These are phyloP conservation scores for Scleroderma bovista DNA, from an alignment of 768 basidiomycete genomes.

Conservation along the genomic window DNA sequence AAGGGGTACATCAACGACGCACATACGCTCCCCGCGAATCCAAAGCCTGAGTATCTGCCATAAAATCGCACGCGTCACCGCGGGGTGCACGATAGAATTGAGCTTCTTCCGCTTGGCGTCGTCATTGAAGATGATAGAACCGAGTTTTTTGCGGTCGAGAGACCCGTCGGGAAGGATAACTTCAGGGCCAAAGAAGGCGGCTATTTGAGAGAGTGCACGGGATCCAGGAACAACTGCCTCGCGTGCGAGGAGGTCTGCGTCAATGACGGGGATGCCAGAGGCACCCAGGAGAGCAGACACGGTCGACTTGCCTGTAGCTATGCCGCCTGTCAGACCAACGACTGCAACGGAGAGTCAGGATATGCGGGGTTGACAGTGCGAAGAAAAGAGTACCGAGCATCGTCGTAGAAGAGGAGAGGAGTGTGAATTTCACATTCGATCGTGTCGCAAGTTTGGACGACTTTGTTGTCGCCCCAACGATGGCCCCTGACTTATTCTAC, in stretches of 20 bases:
- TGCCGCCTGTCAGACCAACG: slow-evolving; percentile 92
- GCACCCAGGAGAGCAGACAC: slow-evolving; percentile 70
- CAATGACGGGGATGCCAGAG: slow-evolving; percentile 75
- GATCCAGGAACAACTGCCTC: slow-evolving; percentile 83
- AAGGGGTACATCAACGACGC: slow-evolving; percentile 87
- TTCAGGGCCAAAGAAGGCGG: slow-evolving; percentile 61
- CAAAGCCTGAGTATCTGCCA: slow-evolving; percentile 63
- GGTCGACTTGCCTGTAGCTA: slow-evolving; percentile 94
- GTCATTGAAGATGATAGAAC: slow-evolving; percentile 80
- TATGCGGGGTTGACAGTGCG: not conserved
- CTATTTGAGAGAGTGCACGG: slow-evolving; percentile 61
- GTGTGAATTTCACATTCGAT: too few relatives aligned
- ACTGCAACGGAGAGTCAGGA: slow-evolving; percentile 40
- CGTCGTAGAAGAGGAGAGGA: not conserved
- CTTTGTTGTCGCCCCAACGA: too few relatives aligned
- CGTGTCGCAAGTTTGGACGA: too few relatives aligned
- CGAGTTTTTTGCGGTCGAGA: slow-evolving; percentile 80
- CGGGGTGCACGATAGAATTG: slow-evolving; percentile 87
- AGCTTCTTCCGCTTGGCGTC: slow-evolving; percentile 62
- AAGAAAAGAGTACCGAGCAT: slow-evolving; percentile 2
- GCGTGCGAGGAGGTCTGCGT: slow-evolving; percentile 88
- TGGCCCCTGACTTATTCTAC: too few relatives aligned
- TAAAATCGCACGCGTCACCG: slow-evolving; percentile 76
- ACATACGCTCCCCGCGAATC: slow-evolving; percentile 71
- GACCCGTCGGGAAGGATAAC: slow-evolving; percentile 64